Conservation (phyloP, 2,329 filamentous ascomycete genomes). For the Trichoderma sp. region DNA sequence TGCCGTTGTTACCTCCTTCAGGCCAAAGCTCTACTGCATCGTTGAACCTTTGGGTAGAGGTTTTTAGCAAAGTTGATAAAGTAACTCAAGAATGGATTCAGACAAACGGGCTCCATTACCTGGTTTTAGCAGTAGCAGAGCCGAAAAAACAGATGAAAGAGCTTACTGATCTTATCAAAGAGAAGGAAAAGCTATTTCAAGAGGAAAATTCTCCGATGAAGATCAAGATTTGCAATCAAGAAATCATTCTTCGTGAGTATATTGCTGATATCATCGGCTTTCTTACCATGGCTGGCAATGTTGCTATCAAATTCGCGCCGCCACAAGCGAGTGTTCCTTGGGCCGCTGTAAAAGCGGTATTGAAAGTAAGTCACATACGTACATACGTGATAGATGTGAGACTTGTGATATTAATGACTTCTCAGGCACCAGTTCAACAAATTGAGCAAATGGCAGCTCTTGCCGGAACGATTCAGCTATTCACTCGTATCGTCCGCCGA, state of each 20-base stretch:
- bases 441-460: slow-evolving; percentile 16
- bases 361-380: slow-evolving; percentile 22
- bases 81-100: slow-evolving; percentile 12
- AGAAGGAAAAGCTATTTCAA: neutral
- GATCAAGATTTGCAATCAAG: neutral
- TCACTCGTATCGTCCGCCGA: slow-evolving; percentile 7
- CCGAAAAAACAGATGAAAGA: neutral
- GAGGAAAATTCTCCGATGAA: neutral
- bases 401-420: neutral
- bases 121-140: neutral
- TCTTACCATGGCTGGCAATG: slow-evolving; percentile 8
- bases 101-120: neutral
- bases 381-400: neutral
- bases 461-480: slow-evolving; percentile 2
- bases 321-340: slow-evolving; percentile 15
- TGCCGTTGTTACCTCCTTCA: no score
- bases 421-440: slow-evolving; percentile 9
- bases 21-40: neutral
- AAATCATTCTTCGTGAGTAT: slow-evolving; percentile 5
- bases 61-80: neutral
- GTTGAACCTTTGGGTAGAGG: slow-evolving; percentile 2
- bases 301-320: slow-evolving; percentile 3
- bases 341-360: slow-evolving; percentile 6
- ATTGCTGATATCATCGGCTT: slow-evolving; percentile 2
- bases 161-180: neutral